A percentile compares a stretch with the other conserved stretches of the same genome.
Conservation (phyloP, 164 flowering plant species). For the Berberis vulgaris region DNA sequence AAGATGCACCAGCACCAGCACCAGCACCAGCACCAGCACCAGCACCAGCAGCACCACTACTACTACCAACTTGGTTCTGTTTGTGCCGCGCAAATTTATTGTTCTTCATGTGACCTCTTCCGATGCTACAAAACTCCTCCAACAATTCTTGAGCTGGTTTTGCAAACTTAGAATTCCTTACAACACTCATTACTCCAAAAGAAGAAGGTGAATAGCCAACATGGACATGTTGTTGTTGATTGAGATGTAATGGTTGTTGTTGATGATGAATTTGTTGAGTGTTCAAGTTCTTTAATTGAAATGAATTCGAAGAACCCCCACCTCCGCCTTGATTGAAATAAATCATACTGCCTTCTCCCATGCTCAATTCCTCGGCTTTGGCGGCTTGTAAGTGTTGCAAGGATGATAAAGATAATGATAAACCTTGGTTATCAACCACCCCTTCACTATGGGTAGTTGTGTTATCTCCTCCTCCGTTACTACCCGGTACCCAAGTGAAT, state of each 20-base stretch:
- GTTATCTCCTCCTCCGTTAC: slow-evolving; percentile 4
- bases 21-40: slow-evolving; percentile 16
- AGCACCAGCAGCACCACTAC: background rate
- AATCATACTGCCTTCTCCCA: slow-evolving; percentile 35
- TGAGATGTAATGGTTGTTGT: slow-evolving; percentile 20
- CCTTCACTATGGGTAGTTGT: slow-evolving; percentile 10
- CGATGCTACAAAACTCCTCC: slow-evolving; percentile 84
- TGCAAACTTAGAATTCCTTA: slow-evolving; percentile 62
- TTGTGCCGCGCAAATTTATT: slow-evolving; percentile 25
- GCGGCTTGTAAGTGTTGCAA: slow-evolving; percentile 55
- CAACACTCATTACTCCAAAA: slow-evolving; percentile 16
- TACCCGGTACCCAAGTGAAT: slow-evolving; percentile 14
- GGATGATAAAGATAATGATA: slow-evolving; percentile 62
- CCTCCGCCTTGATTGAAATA: slow-evolving; percentile 25
- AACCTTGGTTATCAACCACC: slow-evolving; percentile 31
- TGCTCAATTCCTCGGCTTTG: slow-evolving; percentile 55
- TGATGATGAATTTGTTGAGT: slow-evolving; percentile 5
- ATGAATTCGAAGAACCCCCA: slow-evolving; percentile 5
- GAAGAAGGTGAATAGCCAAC: slow-evolving; percentile 37
- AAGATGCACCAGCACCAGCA: slow-evolving; percentile 21
- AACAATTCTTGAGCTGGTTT: slow-evolving; percentile 69
- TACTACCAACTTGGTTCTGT: slow-evolving; percentile 20
- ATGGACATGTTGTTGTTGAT: slow-evolving; percentile 15
- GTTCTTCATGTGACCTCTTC: slow-evolving; percentile 60
- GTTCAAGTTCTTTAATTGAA: slow-evolving; percentile 20